Conservation (phyloP, 148 eudicot species). For the Silene uniflora region DNA sequence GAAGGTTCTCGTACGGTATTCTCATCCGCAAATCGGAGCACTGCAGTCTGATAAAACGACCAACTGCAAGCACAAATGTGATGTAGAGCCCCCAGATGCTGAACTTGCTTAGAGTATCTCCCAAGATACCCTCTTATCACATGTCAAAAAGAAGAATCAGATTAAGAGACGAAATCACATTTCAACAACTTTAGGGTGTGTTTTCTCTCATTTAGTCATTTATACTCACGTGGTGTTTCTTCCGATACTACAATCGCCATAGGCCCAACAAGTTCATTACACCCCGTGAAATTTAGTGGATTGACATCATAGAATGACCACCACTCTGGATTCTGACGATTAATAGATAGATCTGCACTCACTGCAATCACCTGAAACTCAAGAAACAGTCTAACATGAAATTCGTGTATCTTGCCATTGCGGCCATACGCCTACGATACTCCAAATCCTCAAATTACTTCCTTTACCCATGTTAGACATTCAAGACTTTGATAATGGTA, state of each 20-base stretch:
- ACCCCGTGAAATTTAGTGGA: slow-evolving; percentile 41
- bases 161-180: slow-evolving; percentile 7
- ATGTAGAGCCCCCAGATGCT: slow-evolving; percentile 98
- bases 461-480: too few species aligned
- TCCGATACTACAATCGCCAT: slow-evolving; percentile 86
- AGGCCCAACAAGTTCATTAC: slow-evolving; percentile 76
- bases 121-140: slow-evolving; percentile 84
- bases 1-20: slow-evolving; percentile 96
- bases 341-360: slow-evolving; percentile 64
- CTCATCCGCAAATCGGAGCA: slow-evolving; percentile 96
- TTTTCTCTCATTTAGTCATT: neutral
- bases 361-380: slow-evolving; percentile 49
- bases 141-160: slow-evolving; percentile 14
- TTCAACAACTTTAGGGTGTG: neutral
- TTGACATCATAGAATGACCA: slow-evolving; percentile 82
- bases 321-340: slow-evolving; percentile 58
- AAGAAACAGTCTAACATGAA: neutral
- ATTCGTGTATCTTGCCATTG: neutral
- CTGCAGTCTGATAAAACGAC: slow-evolving; percentile 32
- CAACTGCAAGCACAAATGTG: slow-evolving; percentile 23
- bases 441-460: too few species aligned
- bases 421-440: too few species aligned
- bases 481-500: too few species aligned
- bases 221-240: slow-evolving; percentile 93
- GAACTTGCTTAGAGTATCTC: slow-evolving; percentile 97